These are phyloP conservation scores for Ophiostoma himal-ulmi DNA, from an alignment of 2,329 filamentous ascomycete genomes.

Conservation along the genomic window DNA sequence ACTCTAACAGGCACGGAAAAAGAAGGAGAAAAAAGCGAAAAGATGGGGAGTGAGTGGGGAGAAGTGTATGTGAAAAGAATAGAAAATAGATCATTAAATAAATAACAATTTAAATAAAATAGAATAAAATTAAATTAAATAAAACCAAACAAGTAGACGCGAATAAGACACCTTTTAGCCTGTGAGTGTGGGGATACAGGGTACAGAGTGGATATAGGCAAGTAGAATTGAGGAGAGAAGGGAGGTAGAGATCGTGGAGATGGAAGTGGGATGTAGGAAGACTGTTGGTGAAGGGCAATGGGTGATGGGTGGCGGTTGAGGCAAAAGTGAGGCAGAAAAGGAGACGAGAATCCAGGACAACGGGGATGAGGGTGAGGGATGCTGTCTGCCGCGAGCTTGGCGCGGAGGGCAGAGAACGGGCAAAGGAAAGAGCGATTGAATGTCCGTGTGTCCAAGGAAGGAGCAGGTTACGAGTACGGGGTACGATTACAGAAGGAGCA, in stretches of 20 bases:
- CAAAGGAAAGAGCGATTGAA: not conserved
- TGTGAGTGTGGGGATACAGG: conserved; percentile 13
- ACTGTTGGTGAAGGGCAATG: not conserved
- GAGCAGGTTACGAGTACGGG: not conserved
- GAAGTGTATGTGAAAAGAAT: not conserved
- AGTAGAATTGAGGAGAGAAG: conserved; percentile 1
- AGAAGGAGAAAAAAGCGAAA: conserved; percentile 13
- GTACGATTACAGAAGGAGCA: not conserved
- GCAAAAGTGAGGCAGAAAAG: not conserved
- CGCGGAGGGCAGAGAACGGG: not conserved
- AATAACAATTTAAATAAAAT: not conserved
- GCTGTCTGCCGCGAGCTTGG: not conserved
- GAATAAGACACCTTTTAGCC: not conserved
- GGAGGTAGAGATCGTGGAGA: not conserved
- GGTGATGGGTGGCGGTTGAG: not conserved
- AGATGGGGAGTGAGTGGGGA: conserved; percentile 12
- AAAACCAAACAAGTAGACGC: not conserved
- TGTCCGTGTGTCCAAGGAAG: not conserved
- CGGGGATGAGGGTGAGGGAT: not conserved
- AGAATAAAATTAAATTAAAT: not conserved
- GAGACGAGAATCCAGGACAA: not conserved
- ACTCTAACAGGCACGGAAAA: conserved; percentile 12
- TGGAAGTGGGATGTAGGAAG: not conserved
- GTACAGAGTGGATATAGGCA: conserved; percentile 8
- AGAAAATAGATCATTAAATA: not conserved